Evolutionary conservation across 768 basidiomycete species (phyloP).

Genomic region (Termitomyces heimii): DNA sequence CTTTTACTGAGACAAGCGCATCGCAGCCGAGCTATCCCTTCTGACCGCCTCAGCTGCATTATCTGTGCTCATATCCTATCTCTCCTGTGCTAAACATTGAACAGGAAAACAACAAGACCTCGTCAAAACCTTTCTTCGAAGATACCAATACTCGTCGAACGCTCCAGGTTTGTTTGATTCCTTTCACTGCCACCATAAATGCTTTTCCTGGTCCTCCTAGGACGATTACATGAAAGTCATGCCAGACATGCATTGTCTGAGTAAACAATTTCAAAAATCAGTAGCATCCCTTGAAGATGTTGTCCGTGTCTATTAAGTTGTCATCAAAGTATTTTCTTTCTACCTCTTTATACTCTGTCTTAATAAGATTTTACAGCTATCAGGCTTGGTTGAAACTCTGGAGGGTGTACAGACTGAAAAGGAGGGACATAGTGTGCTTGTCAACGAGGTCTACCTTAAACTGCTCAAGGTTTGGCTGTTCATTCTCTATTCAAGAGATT

Average conservation of each 20-base stretch:
- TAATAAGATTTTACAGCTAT: constrained; percentile 41
- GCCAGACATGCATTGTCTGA: constrained; percentile 90
- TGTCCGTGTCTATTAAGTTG: constrained; percentile 92
- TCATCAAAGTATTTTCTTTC: constrained; percentile 54
- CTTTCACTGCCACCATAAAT: background rate
- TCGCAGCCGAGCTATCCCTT: constrained; percentile 70
- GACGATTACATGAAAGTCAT: constrained; percentile 85
- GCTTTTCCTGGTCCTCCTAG: constrained; percentile 28
- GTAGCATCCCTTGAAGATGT: constrained; percentile 89
- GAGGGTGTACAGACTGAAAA: constrained; percentile 40
- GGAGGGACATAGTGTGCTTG: constrained; percentile 40
- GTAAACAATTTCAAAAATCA: constrained; percentile 85
- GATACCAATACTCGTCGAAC: constrained; percentile 65
- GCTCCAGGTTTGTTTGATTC: constrained; percentile 54
- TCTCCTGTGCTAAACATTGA: constrained; percentile 32
- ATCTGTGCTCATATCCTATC: constrained; percentile 76
- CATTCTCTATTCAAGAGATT: background rate
- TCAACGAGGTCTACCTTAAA: constrained; percentile 63
- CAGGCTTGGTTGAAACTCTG: constrained; percentile 69
- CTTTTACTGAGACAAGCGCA: background rate
- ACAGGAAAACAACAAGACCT: constrained; percentile 81
- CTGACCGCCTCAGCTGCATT: constrained; percentile 77
- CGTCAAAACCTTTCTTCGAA: constrained; percentile 81
- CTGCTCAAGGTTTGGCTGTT: constrained; percentile 44
- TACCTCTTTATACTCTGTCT: background rate